phyloP scores from a whole-genome alignment of 2,329 filamentous ascomycete genomes.

The Neoarthrinium moseri region DNA sequence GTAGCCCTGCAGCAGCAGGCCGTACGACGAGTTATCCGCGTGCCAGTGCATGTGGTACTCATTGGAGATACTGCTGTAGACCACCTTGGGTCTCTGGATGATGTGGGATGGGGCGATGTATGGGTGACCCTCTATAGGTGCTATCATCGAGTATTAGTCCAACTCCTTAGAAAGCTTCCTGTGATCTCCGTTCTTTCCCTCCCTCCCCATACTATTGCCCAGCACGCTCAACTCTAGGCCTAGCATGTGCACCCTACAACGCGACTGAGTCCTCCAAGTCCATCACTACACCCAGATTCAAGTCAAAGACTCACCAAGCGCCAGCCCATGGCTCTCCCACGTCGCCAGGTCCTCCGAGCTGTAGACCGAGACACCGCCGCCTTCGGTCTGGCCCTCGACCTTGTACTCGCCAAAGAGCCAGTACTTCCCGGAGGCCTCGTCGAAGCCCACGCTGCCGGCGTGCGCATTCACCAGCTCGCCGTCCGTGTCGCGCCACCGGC shows the following conservation, averaged over 20 bases:
- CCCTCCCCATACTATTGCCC: background rate
- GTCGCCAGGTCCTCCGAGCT: slow-evolving; percentile 60
- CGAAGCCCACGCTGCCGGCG: slow-evolving; percentile 54
- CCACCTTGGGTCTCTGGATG: slow-evolving; percentile 62
- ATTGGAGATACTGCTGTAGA: slow-evolving; percentile 51
- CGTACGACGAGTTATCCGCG: slow-evolving; percentile 57
- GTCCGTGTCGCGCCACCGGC: slow-evolving; percentile 58
- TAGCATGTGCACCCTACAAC: background rate
- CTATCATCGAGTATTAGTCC: too few relatives aligned
- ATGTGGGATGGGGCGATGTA: slow-evolving; percentile 55
- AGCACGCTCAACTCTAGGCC: too few relatives aligned
- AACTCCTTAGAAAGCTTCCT: background rate
- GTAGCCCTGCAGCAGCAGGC: slow-evolving; percentile 54
- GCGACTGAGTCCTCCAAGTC: too few relatives aligned
- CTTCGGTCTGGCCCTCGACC: slow-evolving; percentile 54
- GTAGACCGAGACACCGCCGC: slow-evolving; percentile 59
- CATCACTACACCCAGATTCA: too few relatives aligned
- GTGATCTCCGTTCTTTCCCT: slow-evolving; percentile 7
- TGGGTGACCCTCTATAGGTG: slow-evolving; percentile 51
- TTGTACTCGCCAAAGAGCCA: slow-evolving; percentile 65
- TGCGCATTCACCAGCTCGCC: slow-evolving; percentile 62
- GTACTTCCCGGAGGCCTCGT: slow-evolving; percentile 52
- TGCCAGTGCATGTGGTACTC: slow-evolving; percentile 64
- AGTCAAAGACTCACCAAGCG: slow-evolving; percentile 42
- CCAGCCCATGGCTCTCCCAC: slow-evolving; percentile 57